phyloP scores from a whole-genome alignment of 306 rosid genomes.

The Malus orientalis region DNA sequence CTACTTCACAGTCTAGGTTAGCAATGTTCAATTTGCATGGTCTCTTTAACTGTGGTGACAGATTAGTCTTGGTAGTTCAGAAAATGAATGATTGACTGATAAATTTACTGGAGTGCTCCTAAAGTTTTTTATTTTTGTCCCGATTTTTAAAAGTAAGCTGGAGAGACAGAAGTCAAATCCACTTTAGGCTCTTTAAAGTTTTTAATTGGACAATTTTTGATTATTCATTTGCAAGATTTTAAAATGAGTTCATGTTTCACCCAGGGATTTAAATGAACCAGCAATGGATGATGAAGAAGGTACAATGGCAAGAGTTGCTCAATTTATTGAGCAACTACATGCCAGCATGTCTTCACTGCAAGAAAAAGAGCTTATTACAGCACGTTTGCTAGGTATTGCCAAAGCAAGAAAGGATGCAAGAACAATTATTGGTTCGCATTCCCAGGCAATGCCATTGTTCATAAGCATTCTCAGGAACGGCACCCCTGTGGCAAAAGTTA shows the following conservation, averaged over 20 bases:
- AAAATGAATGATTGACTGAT: background rate
- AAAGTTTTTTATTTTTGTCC: background rate
- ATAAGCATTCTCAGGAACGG: conserved; percentile 86
- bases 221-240: background rate
- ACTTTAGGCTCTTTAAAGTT: background rate
- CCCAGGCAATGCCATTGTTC: conserved; percentile 98
- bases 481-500: conserved; percentile 70
- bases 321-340: conserved; percentile 82
- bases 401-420: conserved; percentile 73
- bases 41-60: conserved; percentile 1
- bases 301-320: conserved; percentile 77
- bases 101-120: background rate
- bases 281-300: conserved; percentile 69
- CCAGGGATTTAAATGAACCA: conserved; percentile 50
- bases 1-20: conserved; percentile 39
- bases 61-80: background rate
- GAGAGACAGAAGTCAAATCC: background rate
- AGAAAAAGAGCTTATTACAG: conserved; percentile 76
- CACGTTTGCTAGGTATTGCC: conserved; percentile 58
- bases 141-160: background rate
- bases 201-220: background rate
- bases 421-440: conserved; percentile 77
- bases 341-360: conserved; percentile 64
- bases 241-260: conserved; percentile 6
- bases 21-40: conserved; percentile 13